These are phyloP conservation scores for Teratosphaeria zuluensis DNA, from an alignment of 2,329 filamentous ascomycete species.

Conservation along the genomic window DNA sequence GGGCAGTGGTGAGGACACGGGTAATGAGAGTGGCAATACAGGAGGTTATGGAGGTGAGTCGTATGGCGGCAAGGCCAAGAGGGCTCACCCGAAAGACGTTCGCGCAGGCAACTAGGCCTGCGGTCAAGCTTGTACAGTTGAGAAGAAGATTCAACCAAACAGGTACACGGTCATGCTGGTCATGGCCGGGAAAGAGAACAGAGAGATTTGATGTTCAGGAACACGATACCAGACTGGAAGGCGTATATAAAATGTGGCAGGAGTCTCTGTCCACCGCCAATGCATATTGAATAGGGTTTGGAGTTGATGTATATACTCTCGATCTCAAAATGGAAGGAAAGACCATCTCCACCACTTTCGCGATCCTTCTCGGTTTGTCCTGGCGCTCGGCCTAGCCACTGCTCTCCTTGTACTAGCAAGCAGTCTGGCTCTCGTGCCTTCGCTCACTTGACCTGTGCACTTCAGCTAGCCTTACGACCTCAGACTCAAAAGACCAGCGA, in stretches of 20 bases:
- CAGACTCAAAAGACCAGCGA: no score
- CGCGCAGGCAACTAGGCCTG: background rate
- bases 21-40: background rate
- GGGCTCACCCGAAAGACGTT: background rate
- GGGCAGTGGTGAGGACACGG: background rate
- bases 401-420: no score
- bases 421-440: no score
- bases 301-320: background rate
- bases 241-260: background rate
- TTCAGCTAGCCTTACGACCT: no score
- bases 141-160: no score
- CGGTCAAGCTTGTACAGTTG: background rate
- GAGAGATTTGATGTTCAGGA: no score
- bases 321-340: no score
- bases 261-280: background rate
- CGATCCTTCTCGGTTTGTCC: no score
- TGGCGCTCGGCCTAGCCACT: no score
- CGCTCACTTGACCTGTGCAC: no score
- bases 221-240: background rate
- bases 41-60: background rate
- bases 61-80: background rate
- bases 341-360: no score
- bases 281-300: background rate
- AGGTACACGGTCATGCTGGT: background rate
- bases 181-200: background rate